A percentile compares a stretch with the other conserved stretches of the same genome.
Conservation (phyloP, 164 flowering plant genomes). For the Kalanchoe fedtschenkoi region DNA sequence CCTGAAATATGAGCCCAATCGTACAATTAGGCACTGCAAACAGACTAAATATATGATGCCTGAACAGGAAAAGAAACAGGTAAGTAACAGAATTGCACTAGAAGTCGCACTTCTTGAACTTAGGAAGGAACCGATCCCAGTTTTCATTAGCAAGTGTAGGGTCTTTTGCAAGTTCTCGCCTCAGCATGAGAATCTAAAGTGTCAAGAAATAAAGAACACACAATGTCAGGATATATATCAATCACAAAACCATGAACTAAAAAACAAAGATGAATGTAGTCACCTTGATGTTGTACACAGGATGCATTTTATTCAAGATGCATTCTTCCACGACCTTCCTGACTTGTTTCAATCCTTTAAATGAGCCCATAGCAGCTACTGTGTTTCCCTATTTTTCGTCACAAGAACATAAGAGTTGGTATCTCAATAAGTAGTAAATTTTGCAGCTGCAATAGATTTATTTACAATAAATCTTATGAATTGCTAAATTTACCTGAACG, state of each 20-base stretch:
- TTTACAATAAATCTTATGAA: neutral
- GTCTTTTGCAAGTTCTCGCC: constrained; percentile 71
- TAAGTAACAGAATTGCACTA: neutral
- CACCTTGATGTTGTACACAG: constrained; percentile 80
- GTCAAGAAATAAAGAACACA: neutral
- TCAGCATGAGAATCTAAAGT: constrained; percentile 66
- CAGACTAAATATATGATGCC: neutral
- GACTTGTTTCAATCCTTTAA: constrained; percentile 82
- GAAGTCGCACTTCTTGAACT: constrained; percentile 65
- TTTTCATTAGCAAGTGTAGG: constrained; percentile 71
- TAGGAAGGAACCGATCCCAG: constrained; percentile 98
- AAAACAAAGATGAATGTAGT: neutral
- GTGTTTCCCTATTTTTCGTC: constrained; percentile 58
- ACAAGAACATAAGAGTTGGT: constrained; percentile 6
- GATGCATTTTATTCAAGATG: constrained; percentile 75
- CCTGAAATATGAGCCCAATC: constrained; percentile 27
- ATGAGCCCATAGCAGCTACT: constrained; percentile 94
- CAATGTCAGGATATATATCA: neutral
- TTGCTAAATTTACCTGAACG: constrained; percentile 49
- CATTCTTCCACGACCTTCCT: constrained; percentile 88
- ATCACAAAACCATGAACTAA: neutral
- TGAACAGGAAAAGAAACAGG: neutral
- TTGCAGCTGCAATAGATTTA: neutral
- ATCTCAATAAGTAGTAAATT: neutral
- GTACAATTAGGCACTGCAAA: neutral